Percentiles rank a stretch among this genome's conserved stretches.
phyloP scores from a whole-genome alignment of 1,284 basidiomycete genomes.

The Moniliophthora roreri region DNA sequence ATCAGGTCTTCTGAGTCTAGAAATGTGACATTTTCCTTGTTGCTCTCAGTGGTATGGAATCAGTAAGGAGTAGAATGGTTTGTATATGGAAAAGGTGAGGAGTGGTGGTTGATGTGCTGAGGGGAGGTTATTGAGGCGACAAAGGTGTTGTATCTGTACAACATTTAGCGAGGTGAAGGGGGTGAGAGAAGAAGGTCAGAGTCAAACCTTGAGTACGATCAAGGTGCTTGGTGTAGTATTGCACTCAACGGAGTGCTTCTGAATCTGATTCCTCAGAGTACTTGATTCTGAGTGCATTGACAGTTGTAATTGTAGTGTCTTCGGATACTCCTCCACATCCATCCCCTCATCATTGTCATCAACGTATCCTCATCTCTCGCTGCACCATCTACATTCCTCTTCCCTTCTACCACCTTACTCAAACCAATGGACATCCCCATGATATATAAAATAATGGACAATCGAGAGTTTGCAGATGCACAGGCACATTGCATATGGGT shows the following conservation, averaged over 20 bases:
- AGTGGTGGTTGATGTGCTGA: slow-evolving; percentile 64
- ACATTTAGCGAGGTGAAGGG: not conserved
- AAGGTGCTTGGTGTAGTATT: slow-evolving; percentile 55
- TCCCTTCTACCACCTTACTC: slow-evolving; percentile 1
- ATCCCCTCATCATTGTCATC: slow-evolving; percentile 63
- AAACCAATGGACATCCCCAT: slow-evolving; percentile 52
- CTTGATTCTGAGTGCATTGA: too few species aligned
- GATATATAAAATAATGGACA: slow-evolving; percentile 63
- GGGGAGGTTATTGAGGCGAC: slow-evolving; percentile 66
- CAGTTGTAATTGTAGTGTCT: not conserved
- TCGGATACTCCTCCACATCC: slow-evolving; percentile 22
- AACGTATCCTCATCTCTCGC: slow-evolving; percentile 57
- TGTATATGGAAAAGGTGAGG: slow-evolving; percentile 76
- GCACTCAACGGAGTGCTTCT: slow-evolving; percentile 23
- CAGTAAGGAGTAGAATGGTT: slow-evolving; percentile 51
- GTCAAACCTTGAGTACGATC: slow-evolving; percentile 64
- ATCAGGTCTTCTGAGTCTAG: slow-evolving; percentile 11
- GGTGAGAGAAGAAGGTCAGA: slow-evolving; percentile 15
- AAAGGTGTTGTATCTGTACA: slow-evolving; percentile 55
- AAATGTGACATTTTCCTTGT: slow-evolving; percentile 10
- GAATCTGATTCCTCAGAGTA: not conserved
- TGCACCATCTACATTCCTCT: slow-evolving; percentile 51
- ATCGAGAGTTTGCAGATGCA: slow-evolving; percentile 52
- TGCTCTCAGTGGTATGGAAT: slow-evolving; percentile 24
- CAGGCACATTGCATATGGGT: slow-evolving; percentile 61